Evolutionary conservation across 2,329 filamentous ascomycete genomes (phyloP).

Genomic region (Fusarium begoniae): DNA sequence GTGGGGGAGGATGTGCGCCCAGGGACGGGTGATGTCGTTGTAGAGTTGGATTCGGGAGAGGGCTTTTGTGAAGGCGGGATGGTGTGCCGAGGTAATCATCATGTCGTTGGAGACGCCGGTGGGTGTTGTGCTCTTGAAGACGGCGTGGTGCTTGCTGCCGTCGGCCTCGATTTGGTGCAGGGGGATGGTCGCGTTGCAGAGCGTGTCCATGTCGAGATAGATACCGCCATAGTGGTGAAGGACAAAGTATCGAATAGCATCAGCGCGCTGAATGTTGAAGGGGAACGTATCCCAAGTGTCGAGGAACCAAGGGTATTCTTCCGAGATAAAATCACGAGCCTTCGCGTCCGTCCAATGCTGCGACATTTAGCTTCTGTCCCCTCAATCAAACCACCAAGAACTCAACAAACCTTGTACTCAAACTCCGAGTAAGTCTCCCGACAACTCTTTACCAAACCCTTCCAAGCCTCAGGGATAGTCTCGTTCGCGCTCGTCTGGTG

Average conservation of each 20-base stretch:
- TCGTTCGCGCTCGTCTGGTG: constrained; percentile 79
- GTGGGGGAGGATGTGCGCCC: constrained; percentile 70
- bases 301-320: constrained; percentile 77
- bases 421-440: constrained; percentile 74
- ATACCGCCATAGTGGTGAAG: constrained; percentile 77
- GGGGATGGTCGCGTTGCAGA: constrained; percentile 44
- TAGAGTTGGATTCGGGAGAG: constrained; percentile 70
- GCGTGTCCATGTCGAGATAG: constrained; percentile 68
- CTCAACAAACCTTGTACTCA: constrained; percentile 71
- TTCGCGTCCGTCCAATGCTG: constrained; percentile 78
- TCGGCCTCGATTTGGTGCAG: constrained; percentile 42
- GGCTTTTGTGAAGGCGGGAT: constrained; percentile 77
- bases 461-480: constrained; percentile 73
- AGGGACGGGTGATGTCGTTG: constrained; percentile 69
- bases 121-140: constrained; percentile 65
- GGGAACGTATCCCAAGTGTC: constrained; percentile 75
- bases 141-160: constrained; percentile 34
- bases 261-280: constrained; percentile 77
- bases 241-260: constrained; percentile 78
- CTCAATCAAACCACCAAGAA: neutral
- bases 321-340: constrained; percentile 72
- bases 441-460: constrained; percentile 71
- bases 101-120: constrained; percentile 85
- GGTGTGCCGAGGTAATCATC: constrained; percentile 76
- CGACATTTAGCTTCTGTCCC: neutral